Evolutionary conservation across 768 basidiomycete genomes (phyloP), one percentile per base, ranked within the genome.

Genomic region (Chiua virens): DNA sequence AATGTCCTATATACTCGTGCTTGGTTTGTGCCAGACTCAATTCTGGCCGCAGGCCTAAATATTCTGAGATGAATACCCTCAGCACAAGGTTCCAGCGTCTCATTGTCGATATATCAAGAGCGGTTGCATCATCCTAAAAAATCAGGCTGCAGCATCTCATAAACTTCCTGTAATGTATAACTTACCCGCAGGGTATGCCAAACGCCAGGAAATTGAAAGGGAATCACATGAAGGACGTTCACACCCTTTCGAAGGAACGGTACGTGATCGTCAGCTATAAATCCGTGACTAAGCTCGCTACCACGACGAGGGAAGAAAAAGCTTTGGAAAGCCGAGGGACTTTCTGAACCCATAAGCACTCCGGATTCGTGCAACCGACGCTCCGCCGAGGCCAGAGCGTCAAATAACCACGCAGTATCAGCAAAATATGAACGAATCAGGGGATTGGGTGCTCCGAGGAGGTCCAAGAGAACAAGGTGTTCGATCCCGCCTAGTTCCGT

Each of bases 391-490:
- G 73, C 73, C 66, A 99, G 74, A 5, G 81, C 77, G 66, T 92
- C 88, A 63, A 91, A 95, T 36, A 99, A 73, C 97, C 97, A 98
- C 6, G 87, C 92, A 1, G 97, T 99, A 48, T 93, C 83, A 7
- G 81, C 70, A 69, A 83, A 98, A 62, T 84, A 97, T 6, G 89
- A 92, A 36, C 80, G 82, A 43, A 99, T 86, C 13, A 62, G 69
- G 3, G 97, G 94, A 46, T 81, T 70, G 3, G 79, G 71, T 8
- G 91, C 82, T 22, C 97, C 97, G 17, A 99, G 76, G 3, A 99
- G 82, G 66, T 99, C 97, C 23, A 99, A 81, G 3, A 99, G 81
- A 61, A 99, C 85, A 43, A 99, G 75, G 64, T 95, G 90, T 59
- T 97, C 93, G 49, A 99, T 89, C 13, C 81, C 82, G 15, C 81